phyloP scores from a whole-genome alignment of 2,329 filamentous ascomycete species.

The Fusarium sp. region DNA sequence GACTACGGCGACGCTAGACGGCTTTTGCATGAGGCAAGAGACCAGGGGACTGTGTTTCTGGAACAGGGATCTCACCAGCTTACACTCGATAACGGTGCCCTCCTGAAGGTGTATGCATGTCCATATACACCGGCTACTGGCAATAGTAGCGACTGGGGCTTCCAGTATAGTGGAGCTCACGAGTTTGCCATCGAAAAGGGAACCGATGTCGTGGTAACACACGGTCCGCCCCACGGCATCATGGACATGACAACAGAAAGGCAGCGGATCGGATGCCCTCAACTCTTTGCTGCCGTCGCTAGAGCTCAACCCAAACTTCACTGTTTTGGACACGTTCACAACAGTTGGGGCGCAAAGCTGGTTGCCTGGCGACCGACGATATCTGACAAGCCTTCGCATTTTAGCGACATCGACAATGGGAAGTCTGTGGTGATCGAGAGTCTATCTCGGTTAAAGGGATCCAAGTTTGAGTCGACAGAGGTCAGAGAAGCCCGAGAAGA shows the following conservation, averaged over 20 bases:
- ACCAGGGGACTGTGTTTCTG: too few relatives aligned
- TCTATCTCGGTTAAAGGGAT: constrained; percentile 32
- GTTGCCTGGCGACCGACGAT: constrained; percentile 58
- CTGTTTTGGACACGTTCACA: constrained; percentile 54
- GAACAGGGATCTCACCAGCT: constrained; percentile 58
- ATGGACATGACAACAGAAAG: constrained; percentile 52
- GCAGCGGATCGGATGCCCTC: constrained; percentile 47
- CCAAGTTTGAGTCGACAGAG: constrained; percentile 1
- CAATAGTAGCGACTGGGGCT: constrained; percentile 53
- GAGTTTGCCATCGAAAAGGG: constrained; percentile 42
- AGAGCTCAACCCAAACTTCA: constrained; percentile 49
- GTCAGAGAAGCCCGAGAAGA: background rate
- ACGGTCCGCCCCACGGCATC: constrained; percentile 55
- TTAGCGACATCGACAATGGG: constrained; percentile 62
- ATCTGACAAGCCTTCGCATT: constrained; percentile 53
- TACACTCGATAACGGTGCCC: constrained; percentile 55
- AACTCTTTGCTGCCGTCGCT: constrained; percentile 48
- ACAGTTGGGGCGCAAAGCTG: constrained; percentile 55
- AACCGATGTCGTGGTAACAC: constrained; percentile 51
- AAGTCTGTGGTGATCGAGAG: constrained; percentile 53
- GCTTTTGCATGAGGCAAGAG: too few relatives aligned
- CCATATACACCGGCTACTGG: constrained; percentile 56
- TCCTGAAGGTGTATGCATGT: constrained; percentile 58
- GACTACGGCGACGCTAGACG: constrained; percentile 51
- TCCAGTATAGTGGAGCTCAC: constrained; percentile 55